phyloP scores from a whole-genome alignment of 768 basidiomycete genomes.

The Filobasidium floriforme region DNA sequence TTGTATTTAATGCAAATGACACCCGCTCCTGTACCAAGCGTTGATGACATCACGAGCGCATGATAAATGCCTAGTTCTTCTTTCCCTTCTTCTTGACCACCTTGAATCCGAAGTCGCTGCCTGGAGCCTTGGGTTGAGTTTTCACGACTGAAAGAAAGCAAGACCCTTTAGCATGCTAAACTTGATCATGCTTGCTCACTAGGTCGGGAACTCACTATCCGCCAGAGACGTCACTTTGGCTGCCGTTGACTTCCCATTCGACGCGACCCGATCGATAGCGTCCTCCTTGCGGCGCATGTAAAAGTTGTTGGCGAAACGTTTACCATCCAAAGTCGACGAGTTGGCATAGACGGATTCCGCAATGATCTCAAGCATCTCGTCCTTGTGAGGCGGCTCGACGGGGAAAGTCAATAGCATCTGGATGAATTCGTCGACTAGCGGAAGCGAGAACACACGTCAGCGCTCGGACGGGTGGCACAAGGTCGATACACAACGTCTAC shows the following conservation, averaged over 20 bases:
- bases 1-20: no score
- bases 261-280: constrained; percentile 44
- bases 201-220: constrained; percentile 25
- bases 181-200: background rate
- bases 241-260: constrained; percentile 10
- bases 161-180: background rate
- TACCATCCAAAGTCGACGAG: constrained; percentile 87
- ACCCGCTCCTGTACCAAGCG: background rate
- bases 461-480: background rate
- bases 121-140: constrained; percentile 65
- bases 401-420: constrained; percentile 93
- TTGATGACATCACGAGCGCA: background rate
- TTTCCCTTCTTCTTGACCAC: constrained; percentile 88
- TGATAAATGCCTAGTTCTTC: constrained; percentile 27
- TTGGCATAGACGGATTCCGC: constrained; percentile 90
- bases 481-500: constrained; percentile 23
- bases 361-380: constrained; percentile 70
- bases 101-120: constrained; percentile 77
- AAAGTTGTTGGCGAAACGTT: constrained; percentile 89
- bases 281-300: constrained; percentile 79
- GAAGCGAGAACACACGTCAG: constrained; percentile 12
- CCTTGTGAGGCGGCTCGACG: constrained; percentile 61
- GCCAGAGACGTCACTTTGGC: constrained; percentile 26
- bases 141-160: constrained; percentile 59
- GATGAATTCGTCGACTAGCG: constrained; percentile 85